phyloP scores from a whole-genome alignment of 2,329 filamentous ascomycete species.

The Fusarium sp. region DNA sequence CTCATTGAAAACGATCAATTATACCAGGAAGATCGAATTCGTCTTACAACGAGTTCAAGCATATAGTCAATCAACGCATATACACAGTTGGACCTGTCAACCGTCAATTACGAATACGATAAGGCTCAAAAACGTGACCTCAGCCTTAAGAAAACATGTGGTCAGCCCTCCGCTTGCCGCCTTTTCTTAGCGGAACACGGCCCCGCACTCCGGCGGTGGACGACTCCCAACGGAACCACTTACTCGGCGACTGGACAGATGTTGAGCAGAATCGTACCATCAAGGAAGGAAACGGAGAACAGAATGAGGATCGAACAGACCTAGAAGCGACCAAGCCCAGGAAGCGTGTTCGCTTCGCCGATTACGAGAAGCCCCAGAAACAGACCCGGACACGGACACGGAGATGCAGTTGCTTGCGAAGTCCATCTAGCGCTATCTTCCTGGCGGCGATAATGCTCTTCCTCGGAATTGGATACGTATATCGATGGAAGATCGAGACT shows the following conservation, averaged over 20 bases:
- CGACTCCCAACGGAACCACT: constrained; percentile 27
- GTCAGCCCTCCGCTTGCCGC: constrained; percentile 27
- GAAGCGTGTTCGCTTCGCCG: constrained; percentile 21
- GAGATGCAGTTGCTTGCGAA: constrained; percentile 30
- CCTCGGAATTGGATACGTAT: constrained; percentile 54
- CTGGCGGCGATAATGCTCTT: constrained; percentile 53
- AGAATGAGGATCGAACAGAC: background rate
- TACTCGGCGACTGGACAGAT: constrained; percentile 43
- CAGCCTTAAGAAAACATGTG: constrained; percentile 25
- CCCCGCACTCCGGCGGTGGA: constrained; percentile 27
- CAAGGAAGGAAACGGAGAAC: background rate
- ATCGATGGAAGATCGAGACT: constrained; percentile 63
- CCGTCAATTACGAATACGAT: constrained; percentile 1
- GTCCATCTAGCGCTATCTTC: constrained; percentile 53
- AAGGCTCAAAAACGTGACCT: constrained; percentile 23
- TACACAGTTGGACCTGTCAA: background rate
- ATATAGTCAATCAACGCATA: background rate
- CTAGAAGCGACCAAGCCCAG: constrained; percentile 6
- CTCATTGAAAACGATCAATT: background rate
- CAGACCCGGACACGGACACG: constrained; percentile 6
- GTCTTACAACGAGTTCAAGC: background rate
- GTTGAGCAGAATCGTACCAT: constrained; percentile 18
- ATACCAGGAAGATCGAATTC: background rate
- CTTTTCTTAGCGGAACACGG: constrained; percentile 32
- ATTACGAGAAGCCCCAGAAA: constrained; percentile 19